phyloP scores from a whole-genome alignment of 768 basidiomycete genomes.

The Lactarius vividus region DNA sequence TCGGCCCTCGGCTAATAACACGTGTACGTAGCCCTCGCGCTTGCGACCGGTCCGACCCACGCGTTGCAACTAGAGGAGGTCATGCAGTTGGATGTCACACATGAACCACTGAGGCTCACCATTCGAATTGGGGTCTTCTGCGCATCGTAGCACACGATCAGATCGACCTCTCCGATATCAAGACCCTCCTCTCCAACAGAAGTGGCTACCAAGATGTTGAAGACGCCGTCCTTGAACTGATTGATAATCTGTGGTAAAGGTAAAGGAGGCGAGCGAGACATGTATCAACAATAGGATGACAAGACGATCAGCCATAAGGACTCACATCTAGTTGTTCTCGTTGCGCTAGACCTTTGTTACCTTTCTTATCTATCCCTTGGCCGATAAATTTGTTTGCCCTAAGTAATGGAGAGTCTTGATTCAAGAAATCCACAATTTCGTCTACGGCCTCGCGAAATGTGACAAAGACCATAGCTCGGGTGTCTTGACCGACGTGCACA shows the following conservation, averaged over 20 bases:
- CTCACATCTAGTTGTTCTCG: constrained; percentile 86
- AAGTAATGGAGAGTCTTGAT: constrained; percentile 72
- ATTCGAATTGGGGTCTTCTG: constrained; percentile 96
- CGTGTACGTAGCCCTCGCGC: constrained; percentile 84
- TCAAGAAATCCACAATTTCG: constrained; percentile 81
- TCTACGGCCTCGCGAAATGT: constrained; percentile 89
- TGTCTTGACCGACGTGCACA: constrained; percentile 36
- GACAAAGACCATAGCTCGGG: constrained; percentile 92
- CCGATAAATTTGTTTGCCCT: constrained; percentile 87
- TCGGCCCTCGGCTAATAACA: constrained; percentile 84
- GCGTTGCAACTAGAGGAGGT: constrained; percentile 74
- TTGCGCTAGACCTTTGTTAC: constrained; percentile 85
- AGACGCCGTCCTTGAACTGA: constrained; percentile 82
- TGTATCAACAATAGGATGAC: neutral
- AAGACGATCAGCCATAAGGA: neutral
- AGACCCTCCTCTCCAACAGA: constrained; percentile 98
- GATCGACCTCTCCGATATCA: constrained; percentile 96
- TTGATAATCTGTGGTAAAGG: constrained; percentile 62
- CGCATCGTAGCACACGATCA: constrained; percentile 95
- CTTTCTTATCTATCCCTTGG: constrained; percentile 80
- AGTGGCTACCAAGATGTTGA: constrained; percentile 92
- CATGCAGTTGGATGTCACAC: neutral
- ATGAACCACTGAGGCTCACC: constrained; percentile 47
- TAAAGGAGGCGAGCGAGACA: constrained; percentile 1
- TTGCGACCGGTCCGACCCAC: constrained; percentile 95